These are phyloP conservation scores for Fraxinus greggii DNA, from an alignment of 305 asterid genomes.

Conservation along the genomic window DNA sequence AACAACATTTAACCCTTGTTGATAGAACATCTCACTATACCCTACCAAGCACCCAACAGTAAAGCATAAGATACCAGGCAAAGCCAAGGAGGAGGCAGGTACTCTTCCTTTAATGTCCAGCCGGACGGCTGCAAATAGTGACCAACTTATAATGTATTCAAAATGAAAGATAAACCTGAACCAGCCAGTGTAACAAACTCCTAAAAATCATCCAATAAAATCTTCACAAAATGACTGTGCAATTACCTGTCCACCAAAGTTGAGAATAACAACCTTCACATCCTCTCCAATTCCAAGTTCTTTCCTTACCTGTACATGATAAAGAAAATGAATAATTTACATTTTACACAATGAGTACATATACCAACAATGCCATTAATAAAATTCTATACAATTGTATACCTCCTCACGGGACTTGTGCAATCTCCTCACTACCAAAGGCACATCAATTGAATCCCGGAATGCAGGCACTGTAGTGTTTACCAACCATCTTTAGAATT, in stretches of 20 bases:
- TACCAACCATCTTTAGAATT: conserved; percentile 19
- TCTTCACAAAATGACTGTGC: conserved; percentile 2
- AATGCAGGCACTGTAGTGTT: conserved; percentile 86
- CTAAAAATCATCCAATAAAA: conserved; percentile 1
- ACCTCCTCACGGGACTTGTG: conserved; percentile 81
- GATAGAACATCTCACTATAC: conserved; percentile 1
- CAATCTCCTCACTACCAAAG: conserved; percentile 92
- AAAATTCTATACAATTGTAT: not conserved
- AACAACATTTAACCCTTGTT: conserved; percentile 13
- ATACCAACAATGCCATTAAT: not conserved
- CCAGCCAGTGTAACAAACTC: conserved; percentile 2
- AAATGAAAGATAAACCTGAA: conserved; percentile 5
- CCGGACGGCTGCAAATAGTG: conserved; percentile 80
- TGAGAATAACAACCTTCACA: conserved; percentile 85
- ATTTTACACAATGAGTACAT: conserved; percentile 1
- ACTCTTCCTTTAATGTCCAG: conserved; percentile 91
- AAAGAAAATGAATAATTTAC: conserved; percentile 7
- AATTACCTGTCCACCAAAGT: conserved; percentile 95
- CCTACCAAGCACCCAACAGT: conserved; percentile 8
- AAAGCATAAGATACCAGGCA: conserved; percentile 71
- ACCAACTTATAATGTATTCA: not conserved
- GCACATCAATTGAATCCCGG: conserved; percentile 92
- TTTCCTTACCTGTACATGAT: conserved; percentile 60
- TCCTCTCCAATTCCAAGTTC: conserved; percentile 77
- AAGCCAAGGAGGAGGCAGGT: conserved; percentile 89